Conservation (phyloP, 805 yeast genomes). For the Starmerella ratchasimensis region DNA sequence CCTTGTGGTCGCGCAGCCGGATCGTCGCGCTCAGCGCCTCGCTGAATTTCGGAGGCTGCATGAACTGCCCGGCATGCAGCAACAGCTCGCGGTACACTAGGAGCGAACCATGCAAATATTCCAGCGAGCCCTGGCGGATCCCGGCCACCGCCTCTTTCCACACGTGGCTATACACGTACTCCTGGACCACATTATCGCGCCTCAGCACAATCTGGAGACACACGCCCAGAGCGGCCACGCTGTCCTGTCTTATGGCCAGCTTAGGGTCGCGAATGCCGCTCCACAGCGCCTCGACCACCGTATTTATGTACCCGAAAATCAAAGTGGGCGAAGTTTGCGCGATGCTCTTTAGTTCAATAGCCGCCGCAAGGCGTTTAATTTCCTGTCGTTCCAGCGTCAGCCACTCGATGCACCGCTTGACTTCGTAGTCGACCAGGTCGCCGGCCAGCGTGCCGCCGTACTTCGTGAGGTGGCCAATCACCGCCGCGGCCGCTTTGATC, state of each 20-base stretch:
- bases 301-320: constrained; percentile 61
- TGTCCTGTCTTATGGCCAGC: constrained; percentile 59
- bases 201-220: constrained; percentile 69
- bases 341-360: constrained; percentile 66
- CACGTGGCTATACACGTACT: constrained; percentile 60
- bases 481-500: constrained; percentile 73
- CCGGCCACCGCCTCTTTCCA: constrained; percentile 55
- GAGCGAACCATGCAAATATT: constrained; percentile 75
- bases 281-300: constrained; percentile 76
- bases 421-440: constrained; percentile 86
- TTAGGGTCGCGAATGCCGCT: constrained; percentile 71
- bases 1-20: constrained; percentile 61
- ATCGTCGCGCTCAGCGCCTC: constrained; percentile 64
- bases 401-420: constrained; percentile 82
- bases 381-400: constrained; percentile 78
- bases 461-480: constrained; percentile 76
- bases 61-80: constrained; percentile 53
- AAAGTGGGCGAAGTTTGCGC: constrained; percentile 81
- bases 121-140: constrained; percentile 38
- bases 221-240: constrained; percentile 65
- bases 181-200: constrained; percentile 57
- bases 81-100: constrained; percentile 71
- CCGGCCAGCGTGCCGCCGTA: constrained; percentile 77
- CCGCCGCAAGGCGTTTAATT: constrained; percentile 69
- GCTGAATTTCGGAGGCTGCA: constrained; percentile 51